Evolutionary conservation across 2,329 filamentous ascomycete genomes (phyloP).

Genomic region (Penicillium decumbens): DNA sequence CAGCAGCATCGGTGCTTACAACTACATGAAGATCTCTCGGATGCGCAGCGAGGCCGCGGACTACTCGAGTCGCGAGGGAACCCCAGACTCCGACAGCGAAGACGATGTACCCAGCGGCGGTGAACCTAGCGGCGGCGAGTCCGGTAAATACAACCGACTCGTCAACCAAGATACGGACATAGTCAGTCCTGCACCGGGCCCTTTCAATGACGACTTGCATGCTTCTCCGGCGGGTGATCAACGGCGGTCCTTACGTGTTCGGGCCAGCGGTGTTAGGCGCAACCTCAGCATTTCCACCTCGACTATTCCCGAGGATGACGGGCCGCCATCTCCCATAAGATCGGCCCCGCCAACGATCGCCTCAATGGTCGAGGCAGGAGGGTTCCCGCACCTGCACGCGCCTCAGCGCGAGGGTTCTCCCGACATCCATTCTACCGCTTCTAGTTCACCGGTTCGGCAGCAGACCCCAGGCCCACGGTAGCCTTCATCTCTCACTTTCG

Average conservation of each 20-base stretch:
- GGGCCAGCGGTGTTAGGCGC: conserved; percentile 31
- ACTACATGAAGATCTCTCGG: conserved; percentile 86
- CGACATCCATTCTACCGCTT: conserved; percentile 23
- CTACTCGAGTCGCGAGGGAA: conserved; percentile 24
- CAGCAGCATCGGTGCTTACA: conserved; percentile 79
- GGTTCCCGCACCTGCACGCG: conserved; percentile 13
- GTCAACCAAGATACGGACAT: conserved; percentile 22
- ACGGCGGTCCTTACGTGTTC: conserved; percentile 32
- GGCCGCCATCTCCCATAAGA: conserved; percentile 24
- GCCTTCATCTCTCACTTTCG: conserved; percentile 7
- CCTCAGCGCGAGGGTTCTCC: conserved; percentile 25
- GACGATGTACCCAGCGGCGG: conserved; percentile 22
- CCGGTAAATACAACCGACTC: conserved; percentile 26
- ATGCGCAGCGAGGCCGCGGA: conserved; percentile 73
- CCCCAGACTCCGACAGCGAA: conserved; percentile 28
- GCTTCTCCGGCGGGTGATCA: conserved; percentile 24
- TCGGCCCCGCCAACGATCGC: conserved; percentile 32
- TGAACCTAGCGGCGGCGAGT: conserved; percentile 20
- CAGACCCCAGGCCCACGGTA: conserved; percentile 14
- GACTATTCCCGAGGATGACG: conserved; percentile 30
- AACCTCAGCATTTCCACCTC: conserved; percentile 30
- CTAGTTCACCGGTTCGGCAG: conserved; percentile 14
- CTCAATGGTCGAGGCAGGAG: conserved; percentile 25
- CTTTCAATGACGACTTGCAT: conserved; percentile 25
- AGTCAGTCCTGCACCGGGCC: conserved; percentile 14